Conservation (phyloP, 805 yeast species). For the Teunomyces tritomae region DNA sequence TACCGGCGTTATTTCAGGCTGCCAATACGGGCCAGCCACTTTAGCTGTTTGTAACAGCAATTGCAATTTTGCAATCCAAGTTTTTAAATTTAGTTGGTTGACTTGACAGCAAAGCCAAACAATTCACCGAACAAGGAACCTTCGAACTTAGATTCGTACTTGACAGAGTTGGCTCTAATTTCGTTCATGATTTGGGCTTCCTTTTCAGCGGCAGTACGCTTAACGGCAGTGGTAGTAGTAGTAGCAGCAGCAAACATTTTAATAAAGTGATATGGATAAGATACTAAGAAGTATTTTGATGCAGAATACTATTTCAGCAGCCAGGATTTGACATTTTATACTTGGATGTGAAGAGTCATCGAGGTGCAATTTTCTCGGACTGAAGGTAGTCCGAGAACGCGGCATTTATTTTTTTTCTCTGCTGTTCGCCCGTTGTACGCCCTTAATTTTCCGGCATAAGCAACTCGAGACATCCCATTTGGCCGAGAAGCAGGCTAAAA, state of each 20-base stretch:
- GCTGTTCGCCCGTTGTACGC: background rate
- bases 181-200: conserved; percentile 46
- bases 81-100: conserved; percentile 4
- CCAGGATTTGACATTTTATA: background rate
- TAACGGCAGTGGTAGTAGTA: conserved; percentile 6
- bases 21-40: background rate
- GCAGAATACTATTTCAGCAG: too few relatives aligned
- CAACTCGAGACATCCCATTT: background rate
- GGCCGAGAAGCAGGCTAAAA: background rate
- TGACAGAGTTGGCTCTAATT: conserved; percentile 33
- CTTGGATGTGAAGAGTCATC: background rate
- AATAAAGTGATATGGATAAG: background rate
- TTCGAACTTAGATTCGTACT: conserved; percentile 39
- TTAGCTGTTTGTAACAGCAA: background rate
- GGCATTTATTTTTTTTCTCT: background rate
- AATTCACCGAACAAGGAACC: conserved; percentile 41
- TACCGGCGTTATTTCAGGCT: background rate
- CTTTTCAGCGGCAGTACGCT: conserved; percentile 37
- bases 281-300: background rate
- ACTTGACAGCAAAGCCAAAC: conserved; percentile 30
- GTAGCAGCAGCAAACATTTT: conserved; percentile 1
- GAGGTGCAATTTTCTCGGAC: conserved; percentile 2
- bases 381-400: conserved; percentile 3
- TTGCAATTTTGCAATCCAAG: background rate
- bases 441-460: background rate